phyloP scores from a whole-genome alignment of 2,329 filamentous ascomycete species.

The Xylaria sp. region DNA sequence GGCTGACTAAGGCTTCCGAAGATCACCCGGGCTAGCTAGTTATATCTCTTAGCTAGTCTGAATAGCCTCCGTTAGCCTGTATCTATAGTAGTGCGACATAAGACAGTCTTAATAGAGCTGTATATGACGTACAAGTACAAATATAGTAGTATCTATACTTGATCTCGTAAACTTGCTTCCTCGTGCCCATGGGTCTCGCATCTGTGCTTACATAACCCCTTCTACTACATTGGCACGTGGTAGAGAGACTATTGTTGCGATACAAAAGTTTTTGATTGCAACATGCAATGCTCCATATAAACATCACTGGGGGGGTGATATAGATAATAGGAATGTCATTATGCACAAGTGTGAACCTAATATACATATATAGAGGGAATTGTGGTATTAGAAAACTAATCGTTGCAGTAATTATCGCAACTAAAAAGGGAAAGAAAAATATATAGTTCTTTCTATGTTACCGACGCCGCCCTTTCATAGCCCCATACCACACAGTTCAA shows the following conservation, averaged over 20 bases:
- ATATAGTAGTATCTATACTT: not conserved
- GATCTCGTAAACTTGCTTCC: not conserved
- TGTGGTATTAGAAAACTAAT: not conserved
- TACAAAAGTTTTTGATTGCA: not conserved
- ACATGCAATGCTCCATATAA: no score
- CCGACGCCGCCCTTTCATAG: not conserved
- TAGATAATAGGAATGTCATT: not conserved
- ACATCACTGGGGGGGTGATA: no score
- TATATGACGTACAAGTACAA: constrained; percentile 6
- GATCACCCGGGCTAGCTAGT: no score
- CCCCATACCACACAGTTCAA: not conserved
- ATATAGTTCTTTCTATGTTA: not conserved
- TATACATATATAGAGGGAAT: not conserved
- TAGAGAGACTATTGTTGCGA: not conserved
- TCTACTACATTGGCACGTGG: not conserved
- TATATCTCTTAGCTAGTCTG: no score
- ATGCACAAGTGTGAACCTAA: not conserved
- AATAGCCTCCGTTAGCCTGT: no score
- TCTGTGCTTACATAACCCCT: not conserved
- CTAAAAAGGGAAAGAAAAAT: not conserved
- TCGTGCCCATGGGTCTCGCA: not conserved
- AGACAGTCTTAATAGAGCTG: no score
- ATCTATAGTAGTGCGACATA: no score
- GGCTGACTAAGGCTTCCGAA: no score
- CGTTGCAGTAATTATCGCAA: not conserved